Evolutionary conservation across 2,329 filamentous ascomycete species (phyloP), one percentile per base, ranked within the genome.

Genomic region (Calonectria pauciramosa): DNA sequence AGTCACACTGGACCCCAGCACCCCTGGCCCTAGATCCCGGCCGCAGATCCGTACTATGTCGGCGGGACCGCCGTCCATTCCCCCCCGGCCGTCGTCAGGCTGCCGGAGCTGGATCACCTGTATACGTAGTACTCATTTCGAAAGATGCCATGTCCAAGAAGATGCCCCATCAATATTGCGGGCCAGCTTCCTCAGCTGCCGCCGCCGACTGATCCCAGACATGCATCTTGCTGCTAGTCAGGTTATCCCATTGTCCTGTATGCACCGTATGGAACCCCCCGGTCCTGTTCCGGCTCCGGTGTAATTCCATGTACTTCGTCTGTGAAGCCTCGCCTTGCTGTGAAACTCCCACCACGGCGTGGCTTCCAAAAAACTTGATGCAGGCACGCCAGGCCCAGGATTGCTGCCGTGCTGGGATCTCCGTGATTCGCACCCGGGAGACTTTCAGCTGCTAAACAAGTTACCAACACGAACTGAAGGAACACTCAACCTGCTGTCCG

Each of bases 401-500:
- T 59, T 30, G 36, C 64, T 81, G 75, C 71, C 63, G 77, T 81
- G 70, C 71, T 76, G 74, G 72, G 70, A 52, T 32, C 70, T 75
- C 77, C 72, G 71, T 56, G 54, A 75, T 69, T 76, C 71, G 74
- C 70, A 71, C 71, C 66, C 68, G 34, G 68, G 16, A 34, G 20
- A 4, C 23, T 75, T 73, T 56, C 70, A 73, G 67, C 72, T 47
- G 68, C 41, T 20, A 66, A 75, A 26, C 69, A 75, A 77, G 73
- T 67, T 51, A 68, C 59, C 51, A 68, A 74, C 66, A 70, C 72
- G 73, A 75, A 71, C 75, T 54, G 52, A 71, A 69, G 67, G 44
- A 60, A 51, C 41, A 47, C 38, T 66, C 51, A 44, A 51, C 41
- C 28, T 75, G 71, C 59, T 38, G 36, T 71, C 65, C 36, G 51